phyloP scores from a whole-genome alignment of 768 basidiomycete genomes.

The Amanita pseudoporphyria region DNA sequence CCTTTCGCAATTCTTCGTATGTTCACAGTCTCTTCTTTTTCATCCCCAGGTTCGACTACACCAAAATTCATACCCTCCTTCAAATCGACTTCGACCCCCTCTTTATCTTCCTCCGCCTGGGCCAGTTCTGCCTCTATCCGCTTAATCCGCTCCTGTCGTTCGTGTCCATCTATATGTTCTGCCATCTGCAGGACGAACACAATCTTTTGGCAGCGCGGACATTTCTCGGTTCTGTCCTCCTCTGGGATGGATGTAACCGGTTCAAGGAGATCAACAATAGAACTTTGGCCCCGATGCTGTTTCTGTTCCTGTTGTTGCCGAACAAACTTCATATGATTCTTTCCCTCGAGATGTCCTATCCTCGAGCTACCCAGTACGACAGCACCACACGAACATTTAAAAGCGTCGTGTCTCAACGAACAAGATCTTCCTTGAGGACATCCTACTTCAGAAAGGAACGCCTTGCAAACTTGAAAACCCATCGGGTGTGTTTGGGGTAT shows the following conservation, averaged over 20 bases:
- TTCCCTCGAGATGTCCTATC: conserved; percentile 20
- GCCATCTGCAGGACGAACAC: conserved; percentile 15
- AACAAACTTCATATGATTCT: conserved; percentile 17
- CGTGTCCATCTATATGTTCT: conserved; percentile 22
- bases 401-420: conserved; percentile 25
- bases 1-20: conserved; percentile 16
- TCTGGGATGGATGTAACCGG: not conserved
- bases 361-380: conserved; percentile 15
- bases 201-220: conserved; percentile 17
- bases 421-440: conserved; percentile 22
- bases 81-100: conserved; percentile 31
- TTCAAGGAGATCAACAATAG: not conserved
- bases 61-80: conserved; percentile 38
- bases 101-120: conserved; percentile 36
- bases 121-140: conserved; percentile 25
- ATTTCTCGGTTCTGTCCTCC: conserved; percentile 11
- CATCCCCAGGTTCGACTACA: conserved; percentile 22
- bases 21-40: conserved; percentile 18
- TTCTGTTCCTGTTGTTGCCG: conserved; percentile 4
- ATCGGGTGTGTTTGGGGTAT: not conserved
- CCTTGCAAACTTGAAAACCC: not conserved
- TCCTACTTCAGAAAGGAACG: conserved; percentile 14
- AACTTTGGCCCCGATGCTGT: not conserved
- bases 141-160: conserved; percentile 18
- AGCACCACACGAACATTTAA: conserved; percentile 25